Evolutionary conservation across 2,329 filamentous ascomycete genomes (phyloP), one percentile per base, ranked within the genome.

Genomic region (Paraphoma chrysanthemicola): DNA sequence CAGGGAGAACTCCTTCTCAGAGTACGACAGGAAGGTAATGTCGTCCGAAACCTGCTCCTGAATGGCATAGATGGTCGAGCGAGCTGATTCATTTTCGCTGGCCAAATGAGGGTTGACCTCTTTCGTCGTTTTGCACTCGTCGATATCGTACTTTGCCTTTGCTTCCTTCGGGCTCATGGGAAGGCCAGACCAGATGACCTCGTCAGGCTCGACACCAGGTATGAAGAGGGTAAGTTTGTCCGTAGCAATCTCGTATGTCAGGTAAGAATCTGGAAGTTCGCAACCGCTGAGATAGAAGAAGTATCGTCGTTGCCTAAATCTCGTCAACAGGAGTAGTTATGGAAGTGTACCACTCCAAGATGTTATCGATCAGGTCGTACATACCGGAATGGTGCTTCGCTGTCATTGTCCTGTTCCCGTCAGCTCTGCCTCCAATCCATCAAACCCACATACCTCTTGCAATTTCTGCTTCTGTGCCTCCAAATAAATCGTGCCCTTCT

Each of bases 261-360:
- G 85, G 73, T 89, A 88, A 69, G 90, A 90, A 77, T 97, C 93
- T 56, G 93, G 86, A 30, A 96, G 83, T 60, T 88, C 85, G 72
- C 88, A 96, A 67, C 95, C 95, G 23, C 92, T 94, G 44, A 98
- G 83, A 78, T 99, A 99, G 85, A 91, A 97, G 81, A 99, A 99
- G 77, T 88, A 91, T 53, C 95, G 89, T 61, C 93, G 91, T 79
- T 97, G 93, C 63, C 92, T 93, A 43, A 49, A n/a, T 17, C 7
- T 14, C 3, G 14, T 36, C 39, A 38, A 38, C n/a, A 38, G 6
- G 33, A 11, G 6, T 38, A 3, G 45, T 10, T n/a, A 29, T 16
- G 3, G 5, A 23, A 38, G 33, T 3, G 10, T 6, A 38, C 33
- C 10, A 11, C 6, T 38, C 2, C 11, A 42, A 16, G 39, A 42